Evolutionary conservation across 1,284 basidiomycete genomes (phyloP), one percentile per base, ranked within the genome.

Genomic region (Pisolithus thermaeus): DNA sequence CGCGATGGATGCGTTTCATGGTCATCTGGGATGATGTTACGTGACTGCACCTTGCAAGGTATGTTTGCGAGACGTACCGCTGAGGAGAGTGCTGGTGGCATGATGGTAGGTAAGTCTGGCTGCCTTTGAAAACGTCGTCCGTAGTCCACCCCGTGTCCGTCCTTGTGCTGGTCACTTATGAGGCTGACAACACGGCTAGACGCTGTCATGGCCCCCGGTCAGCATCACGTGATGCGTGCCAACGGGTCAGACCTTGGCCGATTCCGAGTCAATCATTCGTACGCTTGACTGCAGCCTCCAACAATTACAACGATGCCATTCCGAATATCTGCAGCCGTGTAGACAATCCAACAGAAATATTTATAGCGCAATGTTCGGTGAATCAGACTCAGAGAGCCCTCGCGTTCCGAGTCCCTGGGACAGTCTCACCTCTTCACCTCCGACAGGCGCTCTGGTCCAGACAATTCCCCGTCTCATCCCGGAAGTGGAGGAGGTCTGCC

Each of bases 1-100:
- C 92, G 57, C 88, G 85, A 59, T 90, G 84, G 55, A 96, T 94
- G 46, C 92, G 84, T 70, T 92, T 94, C 57, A 89, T 67, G 3
- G 90, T 87, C 74, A 85, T 92, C 87, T 91, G 7, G 18, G 14
- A 23, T 8, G 23, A 18, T 11, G 49, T 68, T 39, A 67, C 28
- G 11, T 30, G 7, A 58, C 38, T 1, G 1, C 3, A 18, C 14
- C 14, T 7, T 42, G 2, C 30, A 23, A 46, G 1, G 14, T 14
- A 11, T 20, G 8, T 4, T 1, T 2, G 2, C n/a, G 16, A 44
- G 40, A 59, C 63, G 27, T 49, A 49, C 63, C 40, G 49, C 28
- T 41, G 62, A 64, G 11, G 63, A 61, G 18, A 38, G 20, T 46
- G 60, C 44, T 8, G 61, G 61, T 46, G 63, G 53, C 66, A 68